These are phyloP conservation scores for Mycena venus DNA, from an alignment of 768 basidiomycete species.

Conservation along the genomic window DNA sequence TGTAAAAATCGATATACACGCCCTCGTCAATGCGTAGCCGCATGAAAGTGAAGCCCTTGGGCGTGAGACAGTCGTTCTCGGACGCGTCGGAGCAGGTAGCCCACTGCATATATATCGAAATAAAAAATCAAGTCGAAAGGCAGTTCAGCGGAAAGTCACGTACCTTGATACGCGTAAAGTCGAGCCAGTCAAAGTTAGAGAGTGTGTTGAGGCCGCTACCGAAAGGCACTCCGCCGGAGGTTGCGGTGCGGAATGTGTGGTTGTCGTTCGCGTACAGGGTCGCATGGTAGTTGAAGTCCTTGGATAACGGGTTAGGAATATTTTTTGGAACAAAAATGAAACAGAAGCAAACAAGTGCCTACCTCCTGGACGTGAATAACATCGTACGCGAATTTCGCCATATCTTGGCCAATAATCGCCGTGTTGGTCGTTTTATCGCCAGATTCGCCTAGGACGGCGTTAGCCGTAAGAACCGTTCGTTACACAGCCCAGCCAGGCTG, in stretches of 20 bases:
- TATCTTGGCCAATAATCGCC: slow-evolving; percentile 18
- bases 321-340: neutral
- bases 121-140: neutral
- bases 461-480: neutral
- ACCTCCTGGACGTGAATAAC: slow-evolving; percentile 35
- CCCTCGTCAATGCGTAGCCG: slow-evolving; percentile 48
- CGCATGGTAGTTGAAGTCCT: slow-evolving; percentile 57
- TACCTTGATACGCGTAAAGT: slow-evolving; percentile 44
- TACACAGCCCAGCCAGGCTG: neutral
- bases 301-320: neutral
- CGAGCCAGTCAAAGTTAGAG: slow-evolving; percentile 50
- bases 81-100: slow-evolving; percentile 32
- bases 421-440: slow-evolving; percentile 28
- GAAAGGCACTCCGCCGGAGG: slow-evolving; percentile 50
- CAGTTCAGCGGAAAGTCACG: neutral
- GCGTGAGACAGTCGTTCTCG: slow-evolving; percentile 53
- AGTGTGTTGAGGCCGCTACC: slow-evolving; percentile 55
- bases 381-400: slow-evolving; percentile 19
- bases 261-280: slow-evolving; percentile 50
- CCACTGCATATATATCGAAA: slow-evolving; percentile 9
- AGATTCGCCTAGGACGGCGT: slow-evolving; percentile 5
- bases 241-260: slow-evolving; percentile 52
- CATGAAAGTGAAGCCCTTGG: slow-evolving; percentile 55
- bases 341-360: neutral
- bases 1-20: slow-evolving; percentile 51